Percentiles rank a stretch among this genome's conserved stretches.
phyloP scores from a whole-genome alignment of 2,329 filamentous ascomycete genomes.

The Colletotrichum chlorophyti region DNA sequence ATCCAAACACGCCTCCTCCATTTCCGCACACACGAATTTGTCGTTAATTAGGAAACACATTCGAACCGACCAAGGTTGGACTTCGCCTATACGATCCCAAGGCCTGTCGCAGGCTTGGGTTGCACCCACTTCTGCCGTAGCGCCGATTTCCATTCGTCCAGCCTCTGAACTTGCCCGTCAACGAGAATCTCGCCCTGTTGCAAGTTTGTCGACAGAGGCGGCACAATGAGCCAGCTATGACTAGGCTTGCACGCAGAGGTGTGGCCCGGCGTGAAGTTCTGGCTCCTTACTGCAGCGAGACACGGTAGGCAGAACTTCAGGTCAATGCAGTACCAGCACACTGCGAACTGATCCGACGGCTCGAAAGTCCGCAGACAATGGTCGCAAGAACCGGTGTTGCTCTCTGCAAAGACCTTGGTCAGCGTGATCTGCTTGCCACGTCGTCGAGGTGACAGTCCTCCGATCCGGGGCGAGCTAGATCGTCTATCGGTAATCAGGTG shows the following conservation, averaged over 20 bases:
- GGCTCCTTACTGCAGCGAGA: constrained; percentile 34
- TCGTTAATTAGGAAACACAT: too few species aligned
- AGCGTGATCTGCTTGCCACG: constrained; percentile 31
- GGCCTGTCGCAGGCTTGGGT: not conserved
- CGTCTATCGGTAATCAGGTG: constrained; percentile 30
- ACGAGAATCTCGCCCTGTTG: constrained; percentile 48
- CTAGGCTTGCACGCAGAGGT: constrained; percentile 37
- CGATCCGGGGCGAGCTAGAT: constrained; percentile 19
- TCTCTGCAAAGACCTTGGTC: constrained; percentile 31
- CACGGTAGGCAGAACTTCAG: constrained; percentile 44
- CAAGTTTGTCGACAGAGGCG: constrained; percentile 41
- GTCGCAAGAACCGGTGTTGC: constrained; percentile 35
- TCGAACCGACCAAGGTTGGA: too few species aligned
- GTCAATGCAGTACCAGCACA: constrained; percentile 48
- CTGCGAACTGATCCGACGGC: constrained; percentile 38
- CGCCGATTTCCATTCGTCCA: constrained; percentile 44
- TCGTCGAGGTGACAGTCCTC: constrained; percentile 21
- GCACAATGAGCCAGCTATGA: constrained; percentile 48
- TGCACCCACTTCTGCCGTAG: constrained; percentile 35
- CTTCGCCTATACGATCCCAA: constrained; percentile 14
- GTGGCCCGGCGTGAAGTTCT: constrained; percentile 35
- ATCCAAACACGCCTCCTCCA: not conserved
- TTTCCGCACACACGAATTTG: too few species aligned
- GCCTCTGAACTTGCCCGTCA: constrained; percentile 38
- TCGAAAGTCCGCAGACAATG: constrained; percentile 45